A percentile compares a stretch with the other conserved stretches of the same genome.
These are phyloP conservation scores for Diaporthe sp. DNA, from an alignment of 2,329 filamentous ascomycete genomes.

Conservation along the genomic window DNA sequence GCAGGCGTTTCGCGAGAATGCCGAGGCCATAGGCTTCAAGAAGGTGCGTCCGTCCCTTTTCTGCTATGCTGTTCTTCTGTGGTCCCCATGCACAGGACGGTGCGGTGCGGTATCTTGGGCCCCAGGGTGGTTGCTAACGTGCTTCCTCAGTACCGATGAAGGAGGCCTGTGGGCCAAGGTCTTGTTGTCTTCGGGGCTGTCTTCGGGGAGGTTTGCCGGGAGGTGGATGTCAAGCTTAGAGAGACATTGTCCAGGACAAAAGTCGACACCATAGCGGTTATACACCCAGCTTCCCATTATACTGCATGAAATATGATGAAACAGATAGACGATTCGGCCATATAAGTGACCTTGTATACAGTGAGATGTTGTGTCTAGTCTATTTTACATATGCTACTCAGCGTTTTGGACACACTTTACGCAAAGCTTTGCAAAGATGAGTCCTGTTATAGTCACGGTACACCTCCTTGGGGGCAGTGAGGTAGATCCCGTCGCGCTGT, in stretches of 20 bases:
- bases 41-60: conserved; percentile 52
- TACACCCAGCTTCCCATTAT: too few relatives aligned
- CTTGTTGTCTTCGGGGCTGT: not conserved
- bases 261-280: not conserved
- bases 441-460: not conserved
- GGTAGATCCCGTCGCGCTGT: not conserved
- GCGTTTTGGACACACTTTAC: not conserved
- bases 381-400: conserved; percentile 18
- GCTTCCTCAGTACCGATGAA: conserved; percentile 23
- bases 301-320: not conserved
- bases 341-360: not conserved
- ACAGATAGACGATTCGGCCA: not conserved
- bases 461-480: not conserved
- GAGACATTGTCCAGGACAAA: too few relatives aligned
- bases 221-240: not conserved
- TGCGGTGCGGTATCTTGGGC: not conserved
- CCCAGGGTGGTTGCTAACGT: not conserved
- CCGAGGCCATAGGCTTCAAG: conserved; percentile 63
- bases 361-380: conserved; percentile 30
- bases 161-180: not conserved
- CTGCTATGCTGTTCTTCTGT: not conserved
- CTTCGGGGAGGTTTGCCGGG: not conserved
- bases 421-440: not conserved
- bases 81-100: not conserved
- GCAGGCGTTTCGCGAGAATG: conserved; percentile 67